These are phyloP conservation scores for Sugiyamaella marilandica DNA, from an alignment of 805 yeast species.

Conservation along the genomic window DNA sequence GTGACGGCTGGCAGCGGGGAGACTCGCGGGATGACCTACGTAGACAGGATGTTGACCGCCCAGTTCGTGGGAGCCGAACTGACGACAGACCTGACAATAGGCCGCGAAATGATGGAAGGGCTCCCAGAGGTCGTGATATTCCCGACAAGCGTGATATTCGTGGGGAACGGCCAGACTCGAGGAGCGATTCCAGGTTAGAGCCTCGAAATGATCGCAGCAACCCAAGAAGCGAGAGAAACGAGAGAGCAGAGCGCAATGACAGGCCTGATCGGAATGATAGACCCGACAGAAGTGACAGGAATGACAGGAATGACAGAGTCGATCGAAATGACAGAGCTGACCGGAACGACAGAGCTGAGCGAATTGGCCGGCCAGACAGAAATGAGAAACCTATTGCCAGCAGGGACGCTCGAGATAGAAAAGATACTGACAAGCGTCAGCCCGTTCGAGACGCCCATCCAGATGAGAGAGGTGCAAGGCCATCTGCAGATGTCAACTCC, in stretches of 20 bases:
- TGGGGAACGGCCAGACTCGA: background rate
- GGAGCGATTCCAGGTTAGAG: background rate
- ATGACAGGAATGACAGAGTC: background rate
- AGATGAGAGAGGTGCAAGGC: conserved; percentile 1
- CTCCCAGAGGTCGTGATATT: no score
- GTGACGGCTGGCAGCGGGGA: conserved; percentile 4
- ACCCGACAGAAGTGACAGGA: no score
- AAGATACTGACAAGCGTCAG: background rate
- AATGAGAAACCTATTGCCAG: background rate
- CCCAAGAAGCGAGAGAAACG: background rate
- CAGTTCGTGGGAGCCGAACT: conserved; percentile 5
- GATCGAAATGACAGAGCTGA: no score
- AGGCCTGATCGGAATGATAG: no score
- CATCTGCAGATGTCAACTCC: background rate
- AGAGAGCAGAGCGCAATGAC: background rate
- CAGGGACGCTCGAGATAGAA: background rate
- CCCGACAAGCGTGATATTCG: no score
- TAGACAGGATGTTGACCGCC: background rate
- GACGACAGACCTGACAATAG: background rate
- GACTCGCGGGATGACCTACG: conserved; percentile 7
- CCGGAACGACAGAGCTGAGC: no score
- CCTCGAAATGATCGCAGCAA: background rate
- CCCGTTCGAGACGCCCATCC: conserved; percentile 1
- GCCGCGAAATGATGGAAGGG: background rate
- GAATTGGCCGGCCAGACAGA: no score